phyloP scores from a whole-genome alignment of 1,284 basidiomycete genomes.

The Marasmius tenuissimus region DNA sequence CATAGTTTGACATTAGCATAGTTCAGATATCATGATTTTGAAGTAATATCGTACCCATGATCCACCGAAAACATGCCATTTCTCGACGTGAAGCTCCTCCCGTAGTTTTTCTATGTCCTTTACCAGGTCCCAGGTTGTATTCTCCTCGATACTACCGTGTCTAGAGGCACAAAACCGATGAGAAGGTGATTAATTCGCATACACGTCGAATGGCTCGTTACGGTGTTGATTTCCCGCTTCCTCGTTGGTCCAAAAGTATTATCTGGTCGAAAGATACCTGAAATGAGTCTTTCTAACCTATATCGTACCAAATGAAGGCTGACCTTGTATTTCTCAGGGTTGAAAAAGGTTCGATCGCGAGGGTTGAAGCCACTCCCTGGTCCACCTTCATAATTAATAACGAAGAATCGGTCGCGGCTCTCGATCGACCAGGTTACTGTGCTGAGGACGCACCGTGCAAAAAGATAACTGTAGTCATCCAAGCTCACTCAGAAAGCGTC shows the following conservation, averaged over 20 bases:
- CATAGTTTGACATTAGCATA: not conserved
- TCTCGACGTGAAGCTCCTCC: conserved; percentile 67
- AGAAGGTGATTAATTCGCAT: not conserved
- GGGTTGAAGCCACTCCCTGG: conserved; percentile 71
- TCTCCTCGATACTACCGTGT: conserved; percentile 75
- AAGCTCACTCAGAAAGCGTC: not conserved
- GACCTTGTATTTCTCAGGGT: conserved; percentile 81
- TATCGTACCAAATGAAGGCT: conserved; percentile 8
- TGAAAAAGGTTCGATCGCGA: conserved; percentile 76
- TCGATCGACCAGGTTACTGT: not conserved
- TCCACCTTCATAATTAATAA: conserved; percentile 59
- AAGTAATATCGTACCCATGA: conserved; percentile 67
- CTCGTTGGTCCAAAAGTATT: conserved; percentile 81
- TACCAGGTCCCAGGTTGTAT: conserved; percentile 96
- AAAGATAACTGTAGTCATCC: conserved; percentile 62
- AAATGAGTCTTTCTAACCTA: not conserved
- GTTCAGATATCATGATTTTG: not conserved
- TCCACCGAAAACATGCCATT: conserved; percentile 91
- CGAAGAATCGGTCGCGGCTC: not conserved
- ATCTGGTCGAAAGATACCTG: conserved; percentile 45
- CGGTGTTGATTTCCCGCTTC: conserved; percentile 82
- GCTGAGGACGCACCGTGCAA: conserved; percentile 56
- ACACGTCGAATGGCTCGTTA: conserved; percentile 32
- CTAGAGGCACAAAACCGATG: conserved; percentile 32
- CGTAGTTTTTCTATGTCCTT: conserved; percentile 86